Conservation (phyloP, 2,329 filamentous ascomycete species). For the Penicillium sp. region DNA sequence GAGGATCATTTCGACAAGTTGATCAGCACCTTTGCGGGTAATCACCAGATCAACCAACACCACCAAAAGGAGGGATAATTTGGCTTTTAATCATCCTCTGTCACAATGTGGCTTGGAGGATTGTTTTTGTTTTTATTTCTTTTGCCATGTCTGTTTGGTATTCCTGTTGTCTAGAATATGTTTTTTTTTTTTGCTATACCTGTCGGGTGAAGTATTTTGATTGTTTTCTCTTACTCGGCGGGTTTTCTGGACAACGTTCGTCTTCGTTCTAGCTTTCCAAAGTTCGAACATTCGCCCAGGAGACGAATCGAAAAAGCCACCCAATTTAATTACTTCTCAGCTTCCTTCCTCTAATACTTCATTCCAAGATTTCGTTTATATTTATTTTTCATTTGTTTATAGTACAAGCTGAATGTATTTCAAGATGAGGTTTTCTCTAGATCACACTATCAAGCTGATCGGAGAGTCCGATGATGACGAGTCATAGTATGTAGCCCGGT, state of each 20-base stretch:
- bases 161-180: neutral
- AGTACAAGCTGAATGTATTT: neutral
- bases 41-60: neutral
- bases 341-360: neutral
- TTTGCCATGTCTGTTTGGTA: neutral
- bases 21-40: neutral
- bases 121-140: neutral
- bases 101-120: neutral
- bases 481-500: neutral
- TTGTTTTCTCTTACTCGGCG: neutral
- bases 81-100: neutral
- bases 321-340: neutral
- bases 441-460: neutral
- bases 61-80: neutral
- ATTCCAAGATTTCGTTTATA: neutral
- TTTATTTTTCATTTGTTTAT: neutral
- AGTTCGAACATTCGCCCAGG: neutral
- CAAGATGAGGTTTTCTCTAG: neutral
- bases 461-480: neutral
- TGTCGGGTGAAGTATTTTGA: neutral
- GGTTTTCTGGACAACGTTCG: neutral
- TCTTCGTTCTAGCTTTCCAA: neutral
- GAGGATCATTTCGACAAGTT: neutral
- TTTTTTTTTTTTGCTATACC: neutral
- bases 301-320: neutral